Evolutionary conservation across 2,329 filamentous ascomycete species (phyloP).

Genomic region (Fusarium sp.): DNA sequence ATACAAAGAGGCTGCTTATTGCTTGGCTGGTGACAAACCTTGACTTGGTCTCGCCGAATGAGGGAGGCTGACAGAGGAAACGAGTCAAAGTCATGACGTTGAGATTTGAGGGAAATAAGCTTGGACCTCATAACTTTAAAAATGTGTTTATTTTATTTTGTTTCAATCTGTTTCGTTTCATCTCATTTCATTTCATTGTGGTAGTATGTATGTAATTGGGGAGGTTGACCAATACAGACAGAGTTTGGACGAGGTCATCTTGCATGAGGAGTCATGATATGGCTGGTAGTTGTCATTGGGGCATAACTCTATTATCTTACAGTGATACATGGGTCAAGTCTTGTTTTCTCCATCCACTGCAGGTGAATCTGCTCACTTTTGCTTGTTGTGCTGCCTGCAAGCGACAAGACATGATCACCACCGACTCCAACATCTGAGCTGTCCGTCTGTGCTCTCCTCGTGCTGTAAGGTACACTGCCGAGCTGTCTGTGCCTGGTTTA

Average conservation of each 20-base stretch:
- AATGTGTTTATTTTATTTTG: background rate
- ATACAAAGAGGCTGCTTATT: conserved; percentile 1
- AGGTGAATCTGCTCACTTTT: background rate
- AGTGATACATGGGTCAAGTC: background rate
- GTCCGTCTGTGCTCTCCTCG: conserved; percentile 31
- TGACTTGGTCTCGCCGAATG: conserved; percentile 4
- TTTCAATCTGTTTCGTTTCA: conserved; percentile 21
- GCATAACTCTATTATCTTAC: conserved; percentile 17
- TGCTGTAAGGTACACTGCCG: conserved; percentile 38
- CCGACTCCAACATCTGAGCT: conserved; percentile 13
- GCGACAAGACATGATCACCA: conserved; percentile 12
- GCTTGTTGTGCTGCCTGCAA: conserved; percentile 5
- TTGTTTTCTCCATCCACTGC: conserved; percentile 1
- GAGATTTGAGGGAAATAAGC: conserved; percentile 28
- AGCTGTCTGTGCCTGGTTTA: conserved; percentile 35
- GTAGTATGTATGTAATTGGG: conserved; percentile 18
- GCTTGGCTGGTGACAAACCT: background rate
- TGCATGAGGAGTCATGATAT: conserved; percentile 38
- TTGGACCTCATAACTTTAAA: conserved; percentile 25
- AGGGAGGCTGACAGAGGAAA: conserved; percentile 7
- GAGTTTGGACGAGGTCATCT: conserved; percentile 11
- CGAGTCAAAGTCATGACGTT: conserved; percentile 33
- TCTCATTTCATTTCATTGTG: conserved; percentile 10
- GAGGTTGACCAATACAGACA: conserved; percentile 19
- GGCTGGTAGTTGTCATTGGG: conserved; percentile 10